Evolutionary conservation across 768 basidiomycete genomes (phyloP).

Genomic region (Exsudoporus frostii): DNA sequence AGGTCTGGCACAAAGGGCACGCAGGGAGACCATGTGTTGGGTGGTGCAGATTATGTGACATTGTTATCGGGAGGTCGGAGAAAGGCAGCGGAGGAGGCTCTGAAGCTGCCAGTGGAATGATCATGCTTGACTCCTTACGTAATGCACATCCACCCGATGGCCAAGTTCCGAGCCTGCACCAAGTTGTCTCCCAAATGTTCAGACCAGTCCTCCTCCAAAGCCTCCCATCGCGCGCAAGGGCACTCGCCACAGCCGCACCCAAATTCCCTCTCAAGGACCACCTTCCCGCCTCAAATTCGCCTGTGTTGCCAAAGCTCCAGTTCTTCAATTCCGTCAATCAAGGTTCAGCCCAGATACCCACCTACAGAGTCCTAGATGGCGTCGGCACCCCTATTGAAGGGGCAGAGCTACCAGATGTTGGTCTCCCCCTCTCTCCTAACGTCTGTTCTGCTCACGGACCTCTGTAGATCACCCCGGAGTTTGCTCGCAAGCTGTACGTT

Average conservation of each 20-base stretch:
- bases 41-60: slow-evolving; percentile 74
- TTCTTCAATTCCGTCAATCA: slow-evolving; percentile 79
- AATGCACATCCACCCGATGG: slow-evolving; percentile 6
- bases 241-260: slow-evolving; percentile 16
- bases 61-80: slow-evolving; percentile 69
- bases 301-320: slow-evolving; percentile 63
- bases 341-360: slow-evolving; percentile 67
- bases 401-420: slow-evolving; percentile 72
- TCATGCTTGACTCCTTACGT: slow-evolving; percentile 4
- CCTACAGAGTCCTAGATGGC: slow-evolving; percentile 83
- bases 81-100: slow-evolving; percentile 63
- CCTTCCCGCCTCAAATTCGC: slow-evolving; percentile 48
- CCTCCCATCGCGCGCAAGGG: slow-evolving; percentile 3
- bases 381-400: slow-evolving; percentile 70
- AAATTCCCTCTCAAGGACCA: slow-evolving; percentile 20
- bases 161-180: slow-evolving; percentile 22
- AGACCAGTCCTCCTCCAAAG: background rate
- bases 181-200: slow-evolving; percentile 13
- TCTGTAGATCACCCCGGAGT: slow-evolving; percentile 59
- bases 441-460: slow-evolving; percentile 5
- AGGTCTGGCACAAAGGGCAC: background rate
- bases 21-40: slow-evolving; percentile 48
- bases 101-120: slow-evolving; percentile 45
- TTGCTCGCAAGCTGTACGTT: slow-evolving; percentile 61
- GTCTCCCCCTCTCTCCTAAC: slow-evolving; percentile 12